Base-by-base conservation (phyloP, 1,284 basidiomycete genomes). In the Ustilago tritici region DNA sequence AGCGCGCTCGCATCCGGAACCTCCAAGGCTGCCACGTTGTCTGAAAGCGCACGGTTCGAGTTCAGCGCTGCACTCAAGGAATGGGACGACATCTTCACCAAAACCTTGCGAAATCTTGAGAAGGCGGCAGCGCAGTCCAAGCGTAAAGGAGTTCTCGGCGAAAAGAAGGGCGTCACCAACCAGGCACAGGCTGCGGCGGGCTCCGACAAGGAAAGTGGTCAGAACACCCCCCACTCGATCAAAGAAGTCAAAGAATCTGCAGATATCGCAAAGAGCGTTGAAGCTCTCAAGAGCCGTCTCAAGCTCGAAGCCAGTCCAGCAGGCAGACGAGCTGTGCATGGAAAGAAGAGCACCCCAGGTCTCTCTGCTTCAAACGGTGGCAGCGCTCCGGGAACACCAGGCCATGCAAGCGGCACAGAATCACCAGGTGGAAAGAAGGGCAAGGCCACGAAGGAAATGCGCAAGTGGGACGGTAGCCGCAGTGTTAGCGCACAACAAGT, bases 211-310 rank as follows among this genome's bases (percentile, higher is more conserved):
- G 68, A 73, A 17, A 74, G 70, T 32, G 74, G 75, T 9, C 74
- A 65, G 41, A 65, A 76, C 62, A 79, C 79, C 2, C 74, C 76
- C 19, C 65, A 38, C 56, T 65, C 67, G 54, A 40, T 61, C 15
- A 68, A 72, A 36, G 76, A 80, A 7, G 87, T 90, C n/a, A 88
- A 90, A 54, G 93, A 95, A 75, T 93, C 93, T 61, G 92, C 95
- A 82, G 92, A 94, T 82, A 98, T 98, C 79, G 92, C 95, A 11
- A 90, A 93, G 80, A 98, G 95, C 82, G 93, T 97, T 2, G 92
- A 95, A 82, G 94, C 93, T 0, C 89, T 98, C 62, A 97, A 95
- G 86, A 92, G 90, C 61, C 90, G 94, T 43, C 88, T 96, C 55
- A 88, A 87, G 60, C 77, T 79, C 40, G 75, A 84, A 57, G 50